Evolutionary conservation across 192 early-diverging fungal genomes (phyloP), one percentile per base, ranked within the genome.

Genomic region (Podila clonocystis): DNA sequence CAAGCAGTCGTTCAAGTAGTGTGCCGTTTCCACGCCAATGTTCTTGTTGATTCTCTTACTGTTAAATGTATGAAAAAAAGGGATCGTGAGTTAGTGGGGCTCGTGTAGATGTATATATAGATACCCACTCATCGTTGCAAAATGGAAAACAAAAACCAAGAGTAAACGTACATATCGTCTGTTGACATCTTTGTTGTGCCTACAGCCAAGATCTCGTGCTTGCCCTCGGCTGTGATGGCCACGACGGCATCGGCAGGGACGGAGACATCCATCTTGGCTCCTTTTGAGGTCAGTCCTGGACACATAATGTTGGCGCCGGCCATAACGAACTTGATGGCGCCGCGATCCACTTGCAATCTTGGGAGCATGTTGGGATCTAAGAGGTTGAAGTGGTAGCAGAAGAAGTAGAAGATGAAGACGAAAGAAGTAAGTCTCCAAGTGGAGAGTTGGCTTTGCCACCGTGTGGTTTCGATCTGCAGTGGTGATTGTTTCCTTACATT

Each of bases 231-330:
- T 76, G 93, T 92, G 30, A 99, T 91, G 0, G 95, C 94, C 1
- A 99, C 98, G 26, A 95, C 84, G 0, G 91, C 71, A 24, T 89
- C 93, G 24, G 82, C 89, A 1, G 91, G 90, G 29, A 98, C 82
- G 31, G 91, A 89, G 24, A 90, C 89, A 26, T 92, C 91, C 88
- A 99, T 88, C 52, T 87, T 83, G 12, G 94, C 98, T 9, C 97
- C 97, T 33, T 92, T 91, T 38, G 95, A 97, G 19, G 98, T 99
- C 80, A 99, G 83, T 33, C 98, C 98, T 5, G 97, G 98, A 70
- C 97, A 98, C 98, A 99, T 99, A 73, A 99, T 97, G 82, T 97
- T 95, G 59, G 97, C 97, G 2, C 97, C 97, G 13, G 93, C 93
- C 24, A 99, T 91, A 7, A 99, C 94, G 85, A 97, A 98, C 85